Conservation (phyloP, 768 basidiomycete species). For the Hericium rajendrae region DNA sequence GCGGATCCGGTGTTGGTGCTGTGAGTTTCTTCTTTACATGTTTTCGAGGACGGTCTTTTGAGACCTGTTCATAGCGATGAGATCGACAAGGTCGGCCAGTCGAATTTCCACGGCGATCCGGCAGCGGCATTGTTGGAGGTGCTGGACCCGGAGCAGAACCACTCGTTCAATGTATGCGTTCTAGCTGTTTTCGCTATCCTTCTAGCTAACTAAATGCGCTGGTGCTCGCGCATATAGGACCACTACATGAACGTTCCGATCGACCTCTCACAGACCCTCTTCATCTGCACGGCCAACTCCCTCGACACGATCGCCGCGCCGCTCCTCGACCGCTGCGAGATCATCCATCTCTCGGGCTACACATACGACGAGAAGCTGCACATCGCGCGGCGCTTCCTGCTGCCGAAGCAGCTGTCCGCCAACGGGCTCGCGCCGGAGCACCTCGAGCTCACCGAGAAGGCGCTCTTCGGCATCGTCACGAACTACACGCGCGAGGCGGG, state of each 20-base stretch:
- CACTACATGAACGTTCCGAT: constrained; percentile 88
- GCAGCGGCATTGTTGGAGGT: constrained; percentile 86
- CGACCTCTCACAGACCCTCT: constrained; percentile 80
- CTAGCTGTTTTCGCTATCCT: not conserved
- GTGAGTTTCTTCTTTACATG: constrained; percentile 17
- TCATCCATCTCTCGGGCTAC: constrained; percentile 77
- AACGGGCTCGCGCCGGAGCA: constrained; percentile 62
- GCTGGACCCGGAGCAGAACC: constrained; percentile 89
- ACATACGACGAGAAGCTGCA: constrained; percentile 88
- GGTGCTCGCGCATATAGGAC: constrained; percentile 37
- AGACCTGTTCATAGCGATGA: constrained; percentile 41
- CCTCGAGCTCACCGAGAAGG: constrained; percentile 58
- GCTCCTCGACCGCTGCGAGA: constrained; percentile 82
- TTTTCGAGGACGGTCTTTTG: not conserved
- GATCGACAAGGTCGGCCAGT: constrained; percentile 84
- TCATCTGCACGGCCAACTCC: constrained; percentile 88
- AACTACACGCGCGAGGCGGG: constrained; percentile 88
- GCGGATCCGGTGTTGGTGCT: constrained; percentile 74
- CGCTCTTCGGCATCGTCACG: constrained; percentile 62
- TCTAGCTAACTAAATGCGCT: not conserved
- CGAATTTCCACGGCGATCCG: constrained; percentile 88
- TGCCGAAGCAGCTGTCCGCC: constrained; percentile 78
- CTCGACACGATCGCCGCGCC: constrained; percentile 86
- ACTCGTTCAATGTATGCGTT: constrained; percentile 55
- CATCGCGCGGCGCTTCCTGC: constrained; percentile 78